Evolutionary conservation across 768 basidiomycete genomes (phyloP).

Genomic region (Suillus ampliporus): DNA sequence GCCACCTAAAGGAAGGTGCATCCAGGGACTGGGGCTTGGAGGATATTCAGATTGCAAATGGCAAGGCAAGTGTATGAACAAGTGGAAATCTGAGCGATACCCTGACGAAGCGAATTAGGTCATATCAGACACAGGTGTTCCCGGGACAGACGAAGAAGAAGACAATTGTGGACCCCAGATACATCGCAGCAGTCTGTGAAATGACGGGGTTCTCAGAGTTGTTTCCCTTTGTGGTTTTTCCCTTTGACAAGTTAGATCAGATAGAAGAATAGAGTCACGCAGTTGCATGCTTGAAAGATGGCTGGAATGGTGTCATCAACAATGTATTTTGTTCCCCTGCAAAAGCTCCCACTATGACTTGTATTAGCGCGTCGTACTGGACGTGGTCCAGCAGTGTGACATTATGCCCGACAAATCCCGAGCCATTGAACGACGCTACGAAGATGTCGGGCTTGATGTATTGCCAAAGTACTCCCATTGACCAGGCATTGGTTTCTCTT

Average conservation of each 20-base stretch:
- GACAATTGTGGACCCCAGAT: conserved; percentile 60
- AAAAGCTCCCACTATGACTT: background rate
- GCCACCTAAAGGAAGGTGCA: conserved; percentile 61
- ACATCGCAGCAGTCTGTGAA: conserved; percentile 25
- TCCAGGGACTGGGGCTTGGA: conserved; percentile 84
- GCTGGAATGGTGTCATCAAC: background rate
- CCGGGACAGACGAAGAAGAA: conserved; percentile 70
- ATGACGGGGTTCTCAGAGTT: background rate
- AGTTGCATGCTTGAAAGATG: background rate
- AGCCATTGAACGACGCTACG: conserved; percentile 5
- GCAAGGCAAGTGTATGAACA: conserved; percentile 52
- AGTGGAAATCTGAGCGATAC: background rate
- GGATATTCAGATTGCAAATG: conserved; percentile 64
- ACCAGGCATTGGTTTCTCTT: conserved; percentile 77
- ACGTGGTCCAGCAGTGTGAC: conserved; percentile 1
- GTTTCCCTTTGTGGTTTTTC: too few species aligned
- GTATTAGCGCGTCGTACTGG: background rate
- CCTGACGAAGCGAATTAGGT: conserved; percentile 49
- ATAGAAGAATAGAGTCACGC: background rate
- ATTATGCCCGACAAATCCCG: conserved; percentile 38
- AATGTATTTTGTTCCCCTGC: conserved; percentile 3
- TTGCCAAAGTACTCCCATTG: conserved; percentile 89
- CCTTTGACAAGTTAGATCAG: conserved; percentile 3
- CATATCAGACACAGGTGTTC: conserved; percentile 69
- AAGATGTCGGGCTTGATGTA: conserved; percentile 47